phyloP scores from a whole-genome alignment of 768 basidiomycete species.

The Trametes cubensis region DNA sequence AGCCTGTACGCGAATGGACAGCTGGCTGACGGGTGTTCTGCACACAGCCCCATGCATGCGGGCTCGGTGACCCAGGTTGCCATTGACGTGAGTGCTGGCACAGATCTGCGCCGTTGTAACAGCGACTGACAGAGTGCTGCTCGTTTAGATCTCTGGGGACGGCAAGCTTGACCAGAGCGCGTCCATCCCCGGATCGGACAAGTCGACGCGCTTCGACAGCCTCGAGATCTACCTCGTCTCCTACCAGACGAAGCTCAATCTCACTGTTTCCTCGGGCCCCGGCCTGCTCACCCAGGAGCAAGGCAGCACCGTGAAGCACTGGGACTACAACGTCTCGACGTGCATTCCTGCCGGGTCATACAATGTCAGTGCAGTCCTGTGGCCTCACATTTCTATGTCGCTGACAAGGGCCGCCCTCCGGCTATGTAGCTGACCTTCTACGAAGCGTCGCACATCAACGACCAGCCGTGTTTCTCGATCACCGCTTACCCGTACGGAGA shows the following conservation, averaged over 20 bases:
- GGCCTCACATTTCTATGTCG: neutral
- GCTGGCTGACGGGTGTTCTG: neutral
- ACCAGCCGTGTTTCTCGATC: conserved; percentile 42
- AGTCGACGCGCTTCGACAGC: conserved; percentile 41
- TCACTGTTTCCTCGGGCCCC: conserved; percentile 48
- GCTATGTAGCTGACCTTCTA: conserved; percentile 49
- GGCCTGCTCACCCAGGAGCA: conserved; percentile 43
- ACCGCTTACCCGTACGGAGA: conserved; percentile 44
- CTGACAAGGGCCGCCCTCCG: neutral
- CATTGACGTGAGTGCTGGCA: conserved; percentile 40
- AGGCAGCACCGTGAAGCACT: conserved; percentile 46
- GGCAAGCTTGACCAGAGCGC: conserved; percentile 43
- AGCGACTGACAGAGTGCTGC: too few species aligned
- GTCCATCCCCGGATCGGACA: conserved; percentile 38
- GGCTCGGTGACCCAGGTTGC: conserved; percentile 38
- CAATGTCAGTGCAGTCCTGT: conserved; percentile 38
- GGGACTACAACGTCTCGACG: conserved; percentile 43
- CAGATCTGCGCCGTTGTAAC: too few species aligned
- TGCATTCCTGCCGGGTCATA: conserved; percentile 47
- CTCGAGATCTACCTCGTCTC: conserved; percentile 53
- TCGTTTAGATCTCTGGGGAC: conserved; percentile 45
- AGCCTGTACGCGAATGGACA: neutral
- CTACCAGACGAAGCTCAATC: conserved; percentile 40
- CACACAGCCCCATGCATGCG: conserved; percentile 33
- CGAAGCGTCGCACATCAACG: conserved; percentile 45